Evolutionary conservation across 352 stramenopile species (phyloP), one percentile per base, ranked within the genome.

Genomic region (Globisporangium iwayamae): DNA sequence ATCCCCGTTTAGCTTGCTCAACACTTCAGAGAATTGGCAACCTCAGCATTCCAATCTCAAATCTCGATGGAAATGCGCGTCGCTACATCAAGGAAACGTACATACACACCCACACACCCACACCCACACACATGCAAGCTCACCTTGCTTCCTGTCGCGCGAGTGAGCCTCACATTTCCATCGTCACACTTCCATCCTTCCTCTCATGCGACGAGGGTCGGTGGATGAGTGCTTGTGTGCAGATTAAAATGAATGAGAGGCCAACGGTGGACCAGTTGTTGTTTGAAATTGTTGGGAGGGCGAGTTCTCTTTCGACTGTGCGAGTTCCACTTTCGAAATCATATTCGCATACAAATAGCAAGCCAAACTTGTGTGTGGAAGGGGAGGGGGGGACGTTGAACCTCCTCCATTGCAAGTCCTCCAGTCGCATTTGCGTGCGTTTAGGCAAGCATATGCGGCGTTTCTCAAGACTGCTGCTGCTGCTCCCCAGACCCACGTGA

Each of bases 51-150:
- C 11, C 8, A 14, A 16, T 16, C 36, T 36, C 48, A 54, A 54
- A 54, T 54, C 48, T 16, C 48, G 5, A 20, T 20, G 22, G 48
- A 54, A 54, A 36, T 54, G 22, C 48, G 16, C 48, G 22, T 32
- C 48, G 48, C 48, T 54, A 54, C 48, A 36, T 54, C 48, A 54
- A 54, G 48, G 14, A 54, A 54, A 54, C 16, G 11, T n/a, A n/a
- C n/a, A n/a, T n/a, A n/a, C n/a, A n/a, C n/a, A n/a, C n/a, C n/a
- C 10, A 14, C 7, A 51, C 25, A 22, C 22, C n/a, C 11, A 22
- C 47, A 34, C 9, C 0, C 25, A 28, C 25, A 28, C 25, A 28
- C 25, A 28, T 28, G 25, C 25, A 28, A 28, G 25, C 25, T 28
- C 25, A 28, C 25, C 25, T 28, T 28, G 25, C 25, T 28, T 28